Percentiles rank a stretch among this genome's conserved stretches.
Evolutionary conservation across 2,329 filamentous ascomycete genomes (phyloP).

Genomic region (Cladosporium sphaerospermum): DNA sequence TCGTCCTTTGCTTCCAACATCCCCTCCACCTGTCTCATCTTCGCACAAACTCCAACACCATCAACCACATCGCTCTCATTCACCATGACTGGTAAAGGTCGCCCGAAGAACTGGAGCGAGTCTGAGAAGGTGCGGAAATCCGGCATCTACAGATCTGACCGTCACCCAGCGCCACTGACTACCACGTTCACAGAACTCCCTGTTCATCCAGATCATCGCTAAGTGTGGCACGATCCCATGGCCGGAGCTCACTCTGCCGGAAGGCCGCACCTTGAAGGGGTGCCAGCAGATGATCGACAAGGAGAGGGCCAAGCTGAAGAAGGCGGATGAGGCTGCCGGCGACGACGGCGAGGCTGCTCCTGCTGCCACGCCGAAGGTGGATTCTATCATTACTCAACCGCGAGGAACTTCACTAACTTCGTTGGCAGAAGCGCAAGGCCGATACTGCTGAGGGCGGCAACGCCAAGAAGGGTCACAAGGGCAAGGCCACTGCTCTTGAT

Average conservation of each 20-base stretch:
- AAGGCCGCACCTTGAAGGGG: conserved; percentile 27
- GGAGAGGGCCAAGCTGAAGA: conserved; percentile 26
- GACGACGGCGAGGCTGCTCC: not conserved
- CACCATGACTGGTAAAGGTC: conserved; percentile 20
- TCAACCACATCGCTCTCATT: not conserved
- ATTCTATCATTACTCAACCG: not conserved
- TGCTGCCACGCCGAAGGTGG: not conserved
- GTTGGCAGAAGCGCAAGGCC: conserved; percentile 19
- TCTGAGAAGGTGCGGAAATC: conserved; percentile 23
- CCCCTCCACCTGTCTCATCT: too few species aligned
- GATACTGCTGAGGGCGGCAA: conserved; percentile 16
- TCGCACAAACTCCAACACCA: not conserved
- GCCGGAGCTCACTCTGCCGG: conserved; percentile 24
- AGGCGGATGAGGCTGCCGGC: conserved; percentile 13
- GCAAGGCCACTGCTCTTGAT: conserved; percentile 7
- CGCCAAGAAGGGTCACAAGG: conserved; percentile 10
- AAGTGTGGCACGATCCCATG: conserved; percentile 22
- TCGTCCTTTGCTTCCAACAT: too few species aligned
- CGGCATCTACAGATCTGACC: not conserved
- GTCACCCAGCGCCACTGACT: not conserved
- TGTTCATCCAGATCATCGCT: conserved; percentile 27
- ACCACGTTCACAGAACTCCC: conserved; percentile 15
- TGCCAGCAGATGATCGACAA: conserved; percentile 27
- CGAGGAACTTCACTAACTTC: not conserved
- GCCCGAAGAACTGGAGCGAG: conserved; percentile 24